Base-by-base conservation (phyloP, 2,329 filamentous ascomycete species). In the Sporothrix euskadiensis region DNA sequence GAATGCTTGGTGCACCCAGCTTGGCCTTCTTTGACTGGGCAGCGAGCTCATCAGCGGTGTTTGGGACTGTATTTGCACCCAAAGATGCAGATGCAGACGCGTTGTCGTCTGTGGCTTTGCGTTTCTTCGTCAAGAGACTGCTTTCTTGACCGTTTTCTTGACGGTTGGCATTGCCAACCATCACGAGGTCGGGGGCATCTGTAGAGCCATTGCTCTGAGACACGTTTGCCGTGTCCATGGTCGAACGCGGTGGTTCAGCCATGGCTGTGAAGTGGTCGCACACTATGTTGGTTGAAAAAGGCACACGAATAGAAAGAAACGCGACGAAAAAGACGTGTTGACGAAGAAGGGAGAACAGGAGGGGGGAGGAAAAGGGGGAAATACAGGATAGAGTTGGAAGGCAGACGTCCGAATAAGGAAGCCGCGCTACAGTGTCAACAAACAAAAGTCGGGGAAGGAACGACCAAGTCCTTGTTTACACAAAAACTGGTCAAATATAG, bases 1-100 rank as follows among this genome's bases (percentile, higher is more conserved):
- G 14, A 6, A 12, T n/a, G n/a, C 4, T 16, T n/a, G 9, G n/a
- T 19, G 22, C 68, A 12, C 72, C 76, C 73, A 81, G 54, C 73
- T 77, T 81, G 68, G 78, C 74, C 77, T 78, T 81, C 69, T 82
- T 81, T 19, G 73, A 9, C 6, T 73, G 41, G 26, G n/a, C 39
- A 52, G 39, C 39, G n/a, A 14, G 66, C 26, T 47, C 44, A 41
- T 30, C 39, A 4, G 39, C 1, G 5, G 61, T 12, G n/a, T 66
- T 7, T 12, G 39, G 26, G 22, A 14, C 35, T 14, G 39, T 19
- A 22, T 68, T 32, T 35, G 41, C 10, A 47, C 30, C 52, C 57
- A n/a, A 14, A 30, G n/a, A 47, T n/a, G 32, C 12, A 4, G 52
- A 49, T 49, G 52, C 52, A 41, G 19, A 30, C 32, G 32, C 5